phyloP scores from a whole-genome alignment of 768 basidiomycete species.

The Chiua virens region DNA sequence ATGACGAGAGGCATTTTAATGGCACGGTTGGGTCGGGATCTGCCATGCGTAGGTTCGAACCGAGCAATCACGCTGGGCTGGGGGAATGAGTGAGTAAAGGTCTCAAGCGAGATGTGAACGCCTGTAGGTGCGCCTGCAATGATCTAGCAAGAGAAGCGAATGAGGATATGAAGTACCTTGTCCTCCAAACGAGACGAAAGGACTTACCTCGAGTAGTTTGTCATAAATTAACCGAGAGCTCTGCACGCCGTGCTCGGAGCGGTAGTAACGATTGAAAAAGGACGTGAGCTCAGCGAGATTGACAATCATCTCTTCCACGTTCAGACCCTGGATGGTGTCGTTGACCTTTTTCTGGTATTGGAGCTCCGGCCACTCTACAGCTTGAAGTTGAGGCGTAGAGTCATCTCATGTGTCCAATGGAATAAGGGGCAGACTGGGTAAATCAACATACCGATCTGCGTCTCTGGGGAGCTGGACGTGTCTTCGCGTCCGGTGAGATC shows the following conservation, averaged over 20 bases:
- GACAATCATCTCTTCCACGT: conserved; percentile 33
- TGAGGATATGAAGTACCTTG: too few relatives aligned
- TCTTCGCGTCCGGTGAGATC: conserved; percentile 9
- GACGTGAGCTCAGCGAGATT: conserved; percentile 37
- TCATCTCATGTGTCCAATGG: too few relatives aligned
- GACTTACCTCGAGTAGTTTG: conserved; percentile 10
- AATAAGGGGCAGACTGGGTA: conserved; percentile 5
- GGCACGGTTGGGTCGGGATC: conserved; percentile 1
- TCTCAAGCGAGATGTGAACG: conserved; percentile 19
- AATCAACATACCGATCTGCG: background rate
- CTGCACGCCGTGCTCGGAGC: conserved; percentile 36
- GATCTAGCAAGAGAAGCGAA: conserved; percentile 1
- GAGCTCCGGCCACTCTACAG: conserved; percentile 19
- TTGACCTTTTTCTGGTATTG: conserved; percentile 16
- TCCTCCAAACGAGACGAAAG: too few relatives aligned
- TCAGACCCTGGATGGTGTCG: background rate
- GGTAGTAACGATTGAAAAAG: conserved; percentile 35
- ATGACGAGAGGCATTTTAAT: conserved; percentile 33
- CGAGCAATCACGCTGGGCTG: conserved; percentile 22
- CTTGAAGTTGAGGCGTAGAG: background rate
- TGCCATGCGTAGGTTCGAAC: conserved; percentile 16
- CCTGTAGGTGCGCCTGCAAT: conserved; percentile 8
- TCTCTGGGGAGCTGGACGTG: background rate
- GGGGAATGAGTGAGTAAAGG: conserved; percentile 21
- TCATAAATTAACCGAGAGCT: conserved; percentile 41